Evolutionary conservation across 2,329 filamentous ascomycete genomes (phyloP), one percentile per base, ranked within the genome.

Genomic region (Penicillium crustosum): DNA sequence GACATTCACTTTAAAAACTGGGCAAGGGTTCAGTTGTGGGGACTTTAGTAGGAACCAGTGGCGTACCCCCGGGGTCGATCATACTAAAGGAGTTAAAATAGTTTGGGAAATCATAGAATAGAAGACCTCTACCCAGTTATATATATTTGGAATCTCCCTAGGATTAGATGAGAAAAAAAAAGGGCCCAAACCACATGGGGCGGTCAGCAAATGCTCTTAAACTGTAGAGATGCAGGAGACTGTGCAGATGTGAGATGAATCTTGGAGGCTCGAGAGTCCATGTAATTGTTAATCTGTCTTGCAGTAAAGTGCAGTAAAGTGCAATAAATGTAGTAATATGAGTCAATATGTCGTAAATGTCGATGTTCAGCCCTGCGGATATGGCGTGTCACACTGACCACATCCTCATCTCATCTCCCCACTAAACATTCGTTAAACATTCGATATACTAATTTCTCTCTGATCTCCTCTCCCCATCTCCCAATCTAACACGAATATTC

Each of bases 31-130:
- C 25, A 19, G 33, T 33, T 48, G 49, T 45, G 50, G 50, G 39
- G 49, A 23, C 25, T 44, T 44, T 4, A 25, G 17, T n/a, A n/a
- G 17, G 33, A 45, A 17, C n/a, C 6, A 31, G 52, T 49, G 39
- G 39, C 50, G 50, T 49, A 49, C 35, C 52, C 52, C 52, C 48
- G 35, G 42, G 31, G 52, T 55, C 52, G 52, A 54, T 54, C 52
- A 55, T 49, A 23, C 35, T 19, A 44, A 36, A 53, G 13, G 5
- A 41, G 23, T 19, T 19, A 29, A 19, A 43, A 10, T 38, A 13
- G 31, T 47, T 19, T 6, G 29, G 27, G 6, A 27, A 27, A 27
- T 27, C 8, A 33, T 33, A 33, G 31, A 44, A 27, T 27, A 8
- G 15, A n/a, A 43, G 41, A 10, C 10, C 15, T 23, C 41, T 21